A percentile compares a stretch with the other conserved stretches of the same genome.
Conservation (phyloP, 2,329 filamentous ascomycete genomes). For the Cladosporium sp. region DNA sequence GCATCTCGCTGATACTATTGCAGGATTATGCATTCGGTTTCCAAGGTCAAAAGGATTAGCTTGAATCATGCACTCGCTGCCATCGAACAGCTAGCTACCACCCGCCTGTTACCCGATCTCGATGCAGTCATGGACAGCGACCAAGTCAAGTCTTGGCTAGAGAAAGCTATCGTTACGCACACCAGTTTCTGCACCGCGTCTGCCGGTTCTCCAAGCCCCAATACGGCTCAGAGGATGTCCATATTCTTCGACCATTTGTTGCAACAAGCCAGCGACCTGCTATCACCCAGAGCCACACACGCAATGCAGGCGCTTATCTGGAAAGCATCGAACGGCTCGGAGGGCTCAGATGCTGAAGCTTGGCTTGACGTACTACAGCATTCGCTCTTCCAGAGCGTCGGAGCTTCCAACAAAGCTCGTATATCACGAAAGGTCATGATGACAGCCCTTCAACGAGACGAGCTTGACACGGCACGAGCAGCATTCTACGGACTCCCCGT, state of each 20-base stretch:
- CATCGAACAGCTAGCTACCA: slow-evolving; percentile 64
- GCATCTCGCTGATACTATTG: neutral
- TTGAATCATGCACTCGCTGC: slow-evolving; percentile 44
- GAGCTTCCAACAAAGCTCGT: slow-evolving; percentile 66
- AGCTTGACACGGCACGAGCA: slow-evolving; percentile 55
- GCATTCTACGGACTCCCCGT: slow-evolving; percentile 60
- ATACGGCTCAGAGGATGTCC: neutral
- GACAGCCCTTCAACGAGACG: slow-evolving; percentile 63
- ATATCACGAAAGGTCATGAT: slow-evolving; percentile 68
- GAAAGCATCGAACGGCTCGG: slow-evolving; percentile 53
- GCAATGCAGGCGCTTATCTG: slow-evolving; percentile 74
- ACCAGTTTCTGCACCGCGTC: slow-evolving; percentile 19
- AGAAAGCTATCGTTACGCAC: slow-evolving; percentile 67
- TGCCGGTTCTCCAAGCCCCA: neutral
- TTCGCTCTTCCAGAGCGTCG: slow-evolving; percentile 63
- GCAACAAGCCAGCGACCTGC: slow-evolving; percentile 45
- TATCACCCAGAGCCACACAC: slow-evolving; percentile 63
- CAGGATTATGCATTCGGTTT: slow-evolving; percentile 65
- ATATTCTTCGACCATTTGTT: slow-evolving; percentile 46
- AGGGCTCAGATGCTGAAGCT: slow-evolving; percentile 5
- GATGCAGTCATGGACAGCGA: slow-evolving; percentile 22
- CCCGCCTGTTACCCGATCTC: slow-evolving; percentile 53
- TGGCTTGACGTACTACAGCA: slow-evolving; percentile 76
- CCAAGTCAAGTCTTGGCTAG: slow-evolving; percentile 57
- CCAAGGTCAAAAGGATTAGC: slow-evolving; percentile 58